These are phyloP conservation scores for Coemansia erecta DNA, from an alignment of 192 early-diverging fungal species.

Conservation along the genomic window DNA sequence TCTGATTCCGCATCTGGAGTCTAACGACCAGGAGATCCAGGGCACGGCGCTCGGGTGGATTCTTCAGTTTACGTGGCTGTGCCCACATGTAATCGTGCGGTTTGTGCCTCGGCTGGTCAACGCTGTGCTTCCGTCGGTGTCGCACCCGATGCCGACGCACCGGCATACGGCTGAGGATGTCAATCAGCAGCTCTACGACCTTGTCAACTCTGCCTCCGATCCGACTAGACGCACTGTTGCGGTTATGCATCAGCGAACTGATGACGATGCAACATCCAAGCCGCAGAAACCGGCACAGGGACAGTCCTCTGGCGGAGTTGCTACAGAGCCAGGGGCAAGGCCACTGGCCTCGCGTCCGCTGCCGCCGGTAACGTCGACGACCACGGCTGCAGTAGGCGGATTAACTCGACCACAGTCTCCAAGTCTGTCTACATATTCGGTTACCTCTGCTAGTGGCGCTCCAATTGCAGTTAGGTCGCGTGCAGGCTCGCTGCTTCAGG, in stretches of 20 bases:
- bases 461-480: constrained; percentile 26
- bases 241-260: neutral
- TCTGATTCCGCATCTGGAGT: constrained; percentile 73
- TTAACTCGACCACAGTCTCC: constrained; percentile 12
- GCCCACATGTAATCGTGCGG: constrained; percentile 78
- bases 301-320: neutral
- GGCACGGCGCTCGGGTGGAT: constrained; percentile 90
- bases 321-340: neutral
- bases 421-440: constrained; percentile 3
- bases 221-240: constrained; percentile 11
- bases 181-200: constrained; percentile 73
- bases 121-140: constrained; percentile 81
- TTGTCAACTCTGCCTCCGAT: constrained; percentile 65
- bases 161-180: constrained; percentile 74
- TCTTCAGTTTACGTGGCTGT: constrained; percentile 80
- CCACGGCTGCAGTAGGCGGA: constrained; percentile 6
- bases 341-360: constrained; percentile 4
- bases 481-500: constrained; percentile 27
- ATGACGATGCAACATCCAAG: neutral
- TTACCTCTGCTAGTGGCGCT: neutral
- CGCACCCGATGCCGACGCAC: constrained; percentile 71
- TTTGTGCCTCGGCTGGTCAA: constrained; percentile 79
- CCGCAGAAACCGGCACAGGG: constrained; percentile 1
- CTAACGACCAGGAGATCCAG: constrained; percentile 84
- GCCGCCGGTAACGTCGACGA: constrained; percentile 20